phyloP scores from a whole-genome alignment of 1,284 basidiomycete species.

The Puccinia hordei region DNA sequence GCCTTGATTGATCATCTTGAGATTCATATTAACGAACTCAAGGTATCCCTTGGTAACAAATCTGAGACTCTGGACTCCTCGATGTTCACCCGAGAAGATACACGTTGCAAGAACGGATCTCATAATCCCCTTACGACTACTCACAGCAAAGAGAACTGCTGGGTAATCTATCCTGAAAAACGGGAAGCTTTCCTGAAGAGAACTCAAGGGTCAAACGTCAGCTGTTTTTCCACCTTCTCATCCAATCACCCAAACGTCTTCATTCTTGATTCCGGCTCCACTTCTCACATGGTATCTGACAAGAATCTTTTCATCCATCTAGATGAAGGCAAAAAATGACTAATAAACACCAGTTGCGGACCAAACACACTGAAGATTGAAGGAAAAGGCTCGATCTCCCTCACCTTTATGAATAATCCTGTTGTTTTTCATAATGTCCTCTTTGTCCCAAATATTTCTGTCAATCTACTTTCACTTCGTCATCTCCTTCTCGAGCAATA shows the following conservation, averaged over 20 bases:
- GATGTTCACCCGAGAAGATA: slow-evolving; percentile 6
- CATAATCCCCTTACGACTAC: no score
- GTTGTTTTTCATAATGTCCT: background rate
- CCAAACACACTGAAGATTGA: background rate
- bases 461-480: no score
- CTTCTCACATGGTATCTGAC: slow-evolving; percentile 8
- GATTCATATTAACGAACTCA: no score
- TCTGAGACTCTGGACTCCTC: background rate
- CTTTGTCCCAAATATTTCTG: no score
- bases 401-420: background rate
- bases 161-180: background rate
- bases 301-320: background rate
- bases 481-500: no score
- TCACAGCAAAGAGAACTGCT: background rate
- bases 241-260: background rate
- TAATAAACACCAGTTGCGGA: slow-evolving; percentile 9
- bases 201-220: background rate
- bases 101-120: no score
- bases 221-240: slow-evolving; percentile 7
- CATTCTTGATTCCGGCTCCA: background rate
- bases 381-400: background rate
- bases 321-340: background rate
- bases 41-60: no score
- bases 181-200: background rate
- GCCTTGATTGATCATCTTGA: no score